These are phyloP conservation scores for Climacium dendroides DNA, from an alignment of 225 moss, liverwort and hornwort genomes.

Conservation along the genomic window DNA sequence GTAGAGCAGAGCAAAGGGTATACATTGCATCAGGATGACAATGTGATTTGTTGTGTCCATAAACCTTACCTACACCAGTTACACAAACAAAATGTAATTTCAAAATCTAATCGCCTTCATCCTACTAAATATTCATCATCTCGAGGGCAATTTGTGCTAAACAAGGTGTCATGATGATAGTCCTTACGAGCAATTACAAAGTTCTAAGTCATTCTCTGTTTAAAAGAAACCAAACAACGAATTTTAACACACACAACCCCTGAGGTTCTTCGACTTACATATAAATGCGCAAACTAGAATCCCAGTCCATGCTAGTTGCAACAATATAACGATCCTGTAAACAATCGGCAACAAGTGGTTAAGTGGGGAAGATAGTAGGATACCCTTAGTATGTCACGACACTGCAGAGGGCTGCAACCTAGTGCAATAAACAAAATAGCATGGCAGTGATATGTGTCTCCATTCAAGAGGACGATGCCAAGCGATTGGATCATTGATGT, in stretches of 20 bases:
- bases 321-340: slow-evolving; percentile 33
- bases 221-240: background rate
- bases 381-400: background rate
- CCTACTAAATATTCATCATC: background rate
- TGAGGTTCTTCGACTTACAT: slow-evolving; percentile 15
- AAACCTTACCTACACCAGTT: slow-evolving; percentile 30
- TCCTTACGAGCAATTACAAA: background rate
- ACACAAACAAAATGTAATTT: background rate
- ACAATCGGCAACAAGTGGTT: background rate
- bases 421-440: background rate
- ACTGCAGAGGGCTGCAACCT: background rate
- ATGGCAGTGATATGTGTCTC: background rate
- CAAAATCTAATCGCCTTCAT: background rate
- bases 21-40: slow-evolving; percentile 42
- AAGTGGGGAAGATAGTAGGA: background rate
- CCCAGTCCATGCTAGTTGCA: slow-evolving; percentile 37
- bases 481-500: background rate
- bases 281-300: slow-evolving; percentile 30
- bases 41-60: slow-evolving; percentile 37
- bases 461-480: background rate
- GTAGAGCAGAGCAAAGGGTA: slow-evolving; percentile 31
- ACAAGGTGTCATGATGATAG: background rate
- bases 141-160: background rate
- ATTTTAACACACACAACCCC: background rate
- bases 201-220: background rate